A percentile compares a stretch with the other conserved stretches of the same genome.
These are phyloP conservation scores for Aspergillus hortae DNA, from an alignment of 2,329 filamentous ascomycete species.

Conservation along the genomic window DNA sequence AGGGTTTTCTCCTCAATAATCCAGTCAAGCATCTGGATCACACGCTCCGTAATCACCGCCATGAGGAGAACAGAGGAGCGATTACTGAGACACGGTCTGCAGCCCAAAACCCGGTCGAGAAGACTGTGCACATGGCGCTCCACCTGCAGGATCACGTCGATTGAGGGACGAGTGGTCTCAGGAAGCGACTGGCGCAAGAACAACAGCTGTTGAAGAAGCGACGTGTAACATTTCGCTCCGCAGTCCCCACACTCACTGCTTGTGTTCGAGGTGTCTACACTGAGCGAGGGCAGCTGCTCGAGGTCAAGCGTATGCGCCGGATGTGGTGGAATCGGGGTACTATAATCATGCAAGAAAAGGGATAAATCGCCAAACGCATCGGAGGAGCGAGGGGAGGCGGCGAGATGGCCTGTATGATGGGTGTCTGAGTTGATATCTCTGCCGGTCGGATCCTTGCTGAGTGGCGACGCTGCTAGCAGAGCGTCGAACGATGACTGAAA, in stretches of 20 bases:
- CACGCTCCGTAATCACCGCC: slow-evolving; percentile 5
- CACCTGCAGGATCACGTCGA: slow-evolving; percentile 5
- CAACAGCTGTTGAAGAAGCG: slow-evolving; percentile 3
- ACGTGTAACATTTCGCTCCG: slow-evolving; percentile 5
- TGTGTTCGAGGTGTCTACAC: slow-evolving; percentile 4
- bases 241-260: slow-evolving; percentile 3
- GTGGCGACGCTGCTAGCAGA: background rate
- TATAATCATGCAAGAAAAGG: slow-evolving; percentile 1
- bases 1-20: slow-evolving; percentile 8
- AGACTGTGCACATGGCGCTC: slow-evolving; percentile 2
- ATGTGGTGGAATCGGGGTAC: background rate
- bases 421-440: background rate
- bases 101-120: slow-evolving; percentile 1
- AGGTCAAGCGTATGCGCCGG: background rate
- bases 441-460: background rate
- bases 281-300: background rate
- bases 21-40: slow-evolving; percentile 8
- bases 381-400: background rate
- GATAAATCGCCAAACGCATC: slow-evolving; percentile 1
- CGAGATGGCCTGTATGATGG: background rate
- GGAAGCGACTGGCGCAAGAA: slow-evolving; percentile 7
- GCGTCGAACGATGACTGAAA: slow-evolving; percentile 3
- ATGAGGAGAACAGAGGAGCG: slow-evolving; percentile 6
- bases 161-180: background rate
- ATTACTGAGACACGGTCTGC: slow-evolving; percentile 3